Evolutionary conservation across 176 grass and related monocot genomes (phyloP).

Genomic region (Metroxylon sagu): DNA sequence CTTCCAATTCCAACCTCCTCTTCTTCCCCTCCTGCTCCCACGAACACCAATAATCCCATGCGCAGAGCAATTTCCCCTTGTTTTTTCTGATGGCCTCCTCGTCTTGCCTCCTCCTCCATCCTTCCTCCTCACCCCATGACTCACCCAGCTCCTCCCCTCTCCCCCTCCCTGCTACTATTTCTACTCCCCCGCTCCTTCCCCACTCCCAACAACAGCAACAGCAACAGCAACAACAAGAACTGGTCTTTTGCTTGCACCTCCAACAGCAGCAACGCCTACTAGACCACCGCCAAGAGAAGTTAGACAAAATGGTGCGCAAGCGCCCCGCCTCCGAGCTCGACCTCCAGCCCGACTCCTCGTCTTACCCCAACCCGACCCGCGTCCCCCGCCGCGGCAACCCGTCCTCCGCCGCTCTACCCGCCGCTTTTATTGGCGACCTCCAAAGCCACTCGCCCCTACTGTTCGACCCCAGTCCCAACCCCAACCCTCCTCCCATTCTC

Average conservation of each 20-base stretch:
- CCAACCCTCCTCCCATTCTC: slow-evolving; percentile 18
- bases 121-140: not conserved
- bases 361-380: slow-evolving; percentile 15
- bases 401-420: slow-evolving; percentile 13
- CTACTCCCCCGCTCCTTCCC: slow-evolving; percentile 21
- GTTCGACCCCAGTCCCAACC: slow-evolving; percentile 2
- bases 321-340: slow-evolving; percentile 61
- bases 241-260: no score
- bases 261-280: not conserved
- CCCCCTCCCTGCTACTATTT: not conserved
- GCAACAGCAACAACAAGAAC: not conserved
- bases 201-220: slow-evolving; percentile 36
- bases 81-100: slow-evolving; percentile 24
- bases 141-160: not conserved
- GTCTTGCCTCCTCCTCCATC: not conserved
- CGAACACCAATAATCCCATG: not conserved
- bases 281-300: no score
- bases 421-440: slow-evolving; percentile 3
- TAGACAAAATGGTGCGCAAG: slow-evolving; percentile 64
- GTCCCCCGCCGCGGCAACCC: slow-evolving; percentile 21
- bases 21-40: no score
- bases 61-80: slow-evolving; percentile 7
- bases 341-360: slow-evolving; percentile 20
- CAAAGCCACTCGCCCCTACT: slow-evolving; percentile 8
- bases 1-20: no score